Base-by-base conservation (phyloP, 305 asterid species). In the Solanum hybrid region DNA sequence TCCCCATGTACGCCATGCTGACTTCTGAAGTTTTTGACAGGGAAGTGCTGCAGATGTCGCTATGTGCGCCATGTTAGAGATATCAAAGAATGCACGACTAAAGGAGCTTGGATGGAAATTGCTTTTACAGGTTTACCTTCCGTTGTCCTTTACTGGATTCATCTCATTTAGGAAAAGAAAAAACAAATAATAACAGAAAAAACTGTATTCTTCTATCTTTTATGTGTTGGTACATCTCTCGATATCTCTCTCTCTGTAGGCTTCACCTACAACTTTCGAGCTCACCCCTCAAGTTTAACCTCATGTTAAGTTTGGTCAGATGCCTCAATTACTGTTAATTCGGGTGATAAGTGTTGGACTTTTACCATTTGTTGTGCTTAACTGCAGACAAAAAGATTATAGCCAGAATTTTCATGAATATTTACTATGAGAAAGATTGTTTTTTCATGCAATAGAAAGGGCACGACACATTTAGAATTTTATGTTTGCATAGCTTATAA, bases 21-120 rank as follows among this genome's bases (percentile, higher is more conserved):
- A 87, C 89, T 86, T 87, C 85, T 85, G 77, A 85, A 32, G 51
- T 60, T 85, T 85, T 60, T 60, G 72, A 90, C 95, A 97, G 99
- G 99, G 99, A 91, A 97, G 99, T 92, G 99, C 99, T 89, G 99
- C 99, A 13, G 99, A 97, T 92, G 99, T 97, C 4, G 99, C 99
- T 9, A 97, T 97, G 99, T 96, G 99, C 32, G 99, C 98, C 92
- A 97, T 97, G 99, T 90, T 97, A 93, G 96, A 97, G 90, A 96
- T 96, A 92, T 92, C 98, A 24, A 94, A 85, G 89, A 96, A 96
- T 85, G 84, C 85, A 36, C 96, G 94, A 9, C 92, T 96, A 80
- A 91, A 93, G 91, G 96, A 94, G 94, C 95, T 97, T 17, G 99
- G 99, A n/a, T 97, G 98, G 98, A 94, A 91, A 89, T 97, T 97